Evolutionary conservation across 2,329 filamentous ascomycete species (phyloP).

Genomic region (Anisogramma anomala): DNA sequence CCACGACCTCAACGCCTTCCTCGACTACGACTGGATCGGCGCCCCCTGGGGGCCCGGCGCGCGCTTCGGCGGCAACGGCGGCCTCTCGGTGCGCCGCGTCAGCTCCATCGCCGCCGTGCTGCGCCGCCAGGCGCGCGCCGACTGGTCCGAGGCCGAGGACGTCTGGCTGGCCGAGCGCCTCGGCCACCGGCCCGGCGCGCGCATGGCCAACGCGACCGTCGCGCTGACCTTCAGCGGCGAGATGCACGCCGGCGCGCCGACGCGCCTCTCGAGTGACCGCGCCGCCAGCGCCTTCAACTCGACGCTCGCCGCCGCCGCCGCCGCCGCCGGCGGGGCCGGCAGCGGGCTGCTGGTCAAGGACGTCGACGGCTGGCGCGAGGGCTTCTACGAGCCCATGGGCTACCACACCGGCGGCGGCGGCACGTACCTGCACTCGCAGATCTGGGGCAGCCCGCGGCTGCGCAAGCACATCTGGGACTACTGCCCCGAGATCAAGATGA

Average conservation of each 20-base stretch:
- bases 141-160: constrained; percentile 41
- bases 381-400: constrained; percentile 40
- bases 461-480: constrained; percentile 40
- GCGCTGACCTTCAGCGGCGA: constrained; percentile 15
- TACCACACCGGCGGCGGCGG: constrained; percentile 39
- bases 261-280: constrained; percentile 11
- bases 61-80: constrained; percentile 40
- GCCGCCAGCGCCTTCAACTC: constrained; percentile 12
- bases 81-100: constrained; percentile 41
- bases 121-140: constrained; percentile 36
- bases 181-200: constrained; percentile 34
- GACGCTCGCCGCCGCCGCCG: constrained; percentile 12
- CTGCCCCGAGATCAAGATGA: constrained; percentile 39
- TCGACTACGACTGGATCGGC: constrained; percentile 43
- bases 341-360: constrained; percentile 30
- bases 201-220: constrained; percentile 29
- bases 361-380: constrained; percentile 30
- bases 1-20: constrained; percentile 40
- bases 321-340: constrained; percentile 16
- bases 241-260: constrained; percentile 13
- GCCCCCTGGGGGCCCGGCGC: constrained; percentile 30
- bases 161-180: constrained; percentile 43
- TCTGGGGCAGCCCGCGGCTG: constrained; percentile 34
- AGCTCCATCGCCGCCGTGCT: constrained; percentile 39
- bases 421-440: constrained; percentile 26